A percentile compares a stretch with the other conserved stretches of the same genome.
These are phyloP conservation scores for Colletotrichum sp. DNA, from an alignment of 2,329 filamentous ascomycete genomes.

Conservation along the genomic window DNA sequence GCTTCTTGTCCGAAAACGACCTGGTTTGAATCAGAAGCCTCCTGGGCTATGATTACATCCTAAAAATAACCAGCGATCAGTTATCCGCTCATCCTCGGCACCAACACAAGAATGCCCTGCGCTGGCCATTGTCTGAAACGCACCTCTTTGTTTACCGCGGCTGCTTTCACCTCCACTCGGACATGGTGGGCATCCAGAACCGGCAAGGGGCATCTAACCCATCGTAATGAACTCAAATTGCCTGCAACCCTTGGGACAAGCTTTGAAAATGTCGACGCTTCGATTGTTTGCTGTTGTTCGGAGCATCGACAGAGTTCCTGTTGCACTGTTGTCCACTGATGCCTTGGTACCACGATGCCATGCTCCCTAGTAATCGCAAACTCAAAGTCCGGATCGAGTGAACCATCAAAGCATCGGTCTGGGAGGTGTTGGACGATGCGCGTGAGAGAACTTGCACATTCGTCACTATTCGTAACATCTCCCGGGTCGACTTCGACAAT, in stretches of 20 bases:
- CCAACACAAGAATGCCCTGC: rapidly evolving
- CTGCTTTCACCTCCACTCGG: neutral
- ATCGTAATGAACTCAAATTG: neutral
- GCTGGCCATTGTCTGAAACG: neutral
- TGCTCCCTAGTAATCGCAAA: neutral
- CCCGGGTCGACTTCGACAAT: constrained; percentile 31
- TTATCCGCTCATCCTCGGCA: neutral
- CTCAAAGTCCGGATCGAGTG: neutral
- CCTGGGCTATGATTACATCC: neutral
- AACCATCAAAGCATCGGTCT: neutral
- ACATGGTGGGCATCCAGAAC: neutral
- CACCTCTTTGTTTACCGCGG: neutral
- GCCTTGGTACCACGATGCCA: neutral
- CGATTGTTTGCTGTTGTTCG: neutral
- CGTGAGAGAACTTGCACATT: neutral
- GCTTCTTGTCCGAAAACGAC: neutral
- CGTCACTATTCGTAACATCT: neutral
- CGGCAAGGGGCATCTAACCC: neutral
- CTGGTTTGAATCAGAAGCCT: neutral
- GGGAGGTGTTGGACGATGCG: neutral
- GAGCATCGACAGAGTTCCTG: neutral
- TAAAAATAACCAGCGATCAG: neutral
- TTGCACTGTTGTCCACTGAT: neutral
- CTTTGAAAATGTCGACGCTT: neutral
- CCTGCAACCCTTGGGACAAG: neutral